phyloP scores from a whole-genome alignment of 129 eudicot genomes.

The Artemisia tridentata region DNA sequence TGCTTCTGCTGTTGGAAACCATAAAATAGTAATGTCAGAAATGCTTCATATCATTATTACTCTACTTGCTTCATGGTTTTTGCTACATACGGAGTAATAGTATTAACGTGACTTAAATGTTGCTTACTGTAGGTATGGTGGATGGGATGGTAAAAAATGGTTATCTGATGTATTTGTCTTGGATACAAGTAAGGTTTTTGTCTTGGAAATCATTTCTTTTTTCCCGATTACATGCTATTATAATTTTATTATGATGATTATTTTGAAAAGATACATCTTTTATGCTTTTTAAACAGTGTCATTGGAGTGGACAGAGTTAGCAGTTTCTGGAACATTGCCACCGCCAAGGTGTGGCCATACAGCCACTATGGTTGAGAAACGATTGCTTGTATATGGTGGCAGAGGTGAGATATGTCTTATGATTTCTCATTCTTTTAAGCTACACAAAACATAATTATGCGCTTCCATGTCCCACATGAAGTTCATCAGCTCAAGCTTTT shows the following conservation, averaged over 20 bases:
- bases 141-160: conserved; percentile 99
- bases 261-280: not conserved
- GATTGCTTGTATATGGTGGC: conserved; percentile 94
- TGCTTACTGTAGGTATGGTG: conserved; percentile 78
- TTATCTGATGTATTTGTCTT: conserved; percentile 81
- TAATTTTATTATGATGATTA: not conserved
- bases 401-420: conserved; percentile 51
- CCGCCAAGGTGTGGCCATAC: conserved; percentile 99
- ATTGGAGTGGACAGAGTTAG: conserved; percentile 91
- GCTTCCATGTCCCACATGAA: too few relatives aligned
- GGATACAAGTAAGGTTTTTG: conserved; percentile 71
- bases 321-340: conserved; percentile 80
- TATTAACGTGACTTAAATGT: conserved; percentile 11
- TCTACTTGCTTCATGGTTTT: not conserved
- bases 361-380: conserved; percentile 95
- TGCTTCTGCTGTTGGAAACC: conserved; percentile 89
- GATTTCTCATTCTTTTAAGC: not conserved
- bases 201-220: conserved; percentile 9
- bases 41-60: not conserved
- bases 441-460: too few relatives aligned
- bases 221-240: not conserved
- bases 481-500: too few relatives aligned
- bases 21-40: conserved; percentile 88
- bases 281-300: conserved; percentile 56
- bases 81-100: conserved; percentile 1